phyloP scores from a whole-genome alignment of 345 rosid genomes.

The Murraya paniculata region DNA sequence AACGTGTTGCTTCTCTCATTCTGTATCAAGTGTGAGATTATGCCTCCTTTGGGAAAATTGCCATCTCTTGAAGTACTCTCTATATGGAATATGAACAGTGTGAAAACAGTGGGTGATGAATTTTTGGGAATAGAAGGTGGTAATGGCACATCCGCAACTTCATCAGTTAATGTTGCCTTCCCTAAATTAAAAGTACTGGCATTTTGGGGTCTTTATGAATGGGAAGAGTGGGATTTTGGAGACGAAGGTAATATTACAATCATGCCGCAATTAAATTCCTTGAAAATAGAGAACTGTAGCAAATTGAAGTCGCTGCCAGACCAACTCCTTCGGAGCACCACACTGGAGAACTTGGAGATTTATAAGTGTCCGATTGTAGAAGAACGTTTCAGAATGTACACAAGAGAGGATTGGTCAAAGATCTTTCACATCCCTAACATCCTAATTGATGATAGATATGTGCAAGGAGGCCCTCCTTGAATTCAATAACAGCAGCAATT shows the following conservation, averaged over 20 bases:
- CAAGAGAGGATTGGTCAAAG: not conserved
- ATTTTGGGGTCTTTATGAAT: not conserved
- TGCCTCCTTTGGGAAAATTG: conserved; percentile 4
- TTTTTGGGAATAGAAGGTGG: not conserved
- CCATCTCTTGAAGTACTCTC: not conserved
- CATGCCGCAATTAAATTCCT: not conserved
- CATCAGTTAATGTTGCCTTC: not conserved
- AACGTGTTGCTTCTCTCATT: not conserved
- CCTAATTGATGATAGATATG: not conserved
- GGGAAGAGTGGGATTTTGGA: not conserved
- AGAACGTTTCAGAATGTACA: not conserved
- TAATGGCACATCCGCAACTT: not conserved
- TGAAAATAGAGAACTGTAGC: not conserved
- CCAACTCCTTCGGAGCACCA: not conserved
- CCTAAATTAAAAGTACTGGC: not conserved
- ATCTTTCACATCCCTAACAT: not conserved
- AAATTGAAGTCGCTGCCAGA: not conserved
- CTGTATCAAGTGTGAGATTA: not conserved
- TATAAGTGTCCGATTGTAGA: not conserved
- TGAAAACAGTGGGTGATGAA: not conserved
- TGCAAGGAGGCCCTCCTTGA: not conserved
- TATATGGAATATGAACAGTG: not conserved
- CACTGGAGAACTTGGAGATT: not conserved
- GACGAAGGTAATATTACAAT: not conserved
- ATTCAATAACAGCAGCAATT: too few relatives aligned